Percentiles rank a stretch among this genome's conserved stretches.
Conservation (phyloP, 306 rosid genomes). For the Cicer cuneatum region DNA sequence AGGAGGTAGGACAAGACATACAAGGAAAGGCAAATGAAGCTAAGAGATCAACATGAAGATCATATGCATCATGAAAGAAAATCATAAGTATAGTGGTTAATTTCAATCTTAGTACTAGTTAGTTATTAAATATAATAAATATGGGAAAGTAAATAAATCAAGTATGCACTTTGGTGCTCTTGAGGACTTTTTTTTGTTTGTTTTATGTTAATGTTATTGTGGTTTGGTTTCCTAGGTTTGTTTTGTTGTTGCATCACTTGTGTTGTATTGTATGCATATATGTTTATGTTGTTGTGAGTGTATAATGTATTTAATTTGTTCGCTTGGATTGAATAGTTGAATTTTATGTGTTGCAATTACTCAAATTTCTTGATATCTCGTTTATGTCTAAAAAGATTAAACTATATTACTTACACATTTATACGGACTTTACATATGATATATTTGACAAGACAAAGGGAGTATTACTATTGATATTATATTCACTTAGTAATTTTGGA, state of each 20-base stretch:
- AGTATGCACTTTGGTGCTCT: conserved; percentile 17
- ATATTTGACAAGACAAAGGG: background rate
- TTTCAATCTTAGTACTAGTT: background rate
- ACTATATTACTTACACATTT: too few species aligned
- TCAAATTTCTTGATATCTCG: background rate
- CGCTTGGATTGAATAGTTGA: conserved; percentile 13
- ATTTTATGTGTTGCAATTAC: conserved; percentile 10
- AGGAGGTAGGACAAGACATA: conserved; percentile 66
- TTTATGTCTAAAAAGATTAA: too few species aligned
- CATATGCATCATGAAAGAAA: background rate
- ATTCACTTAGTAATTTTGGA: background rate
- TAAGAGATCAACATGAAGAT: conserved; percentile 56
- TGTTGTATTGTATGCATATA: background rate
- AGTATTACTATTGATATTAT: too few species aligned
- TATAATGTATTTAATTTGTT: conserved; percentile 31
- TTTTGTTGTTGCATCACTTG: background rate
- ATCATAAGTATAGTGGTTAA: background rate
- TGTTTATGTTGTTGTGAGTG: conserved; percentile 2
- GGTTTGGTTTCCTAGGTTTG: background rate
- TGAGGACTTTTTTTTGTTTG: background rate
- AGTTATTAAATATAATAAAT: background rate
- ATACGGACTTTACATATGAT: too few species aligned
- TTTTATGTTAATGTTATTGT: background rate
- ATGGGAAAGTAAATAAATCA: conserved; percentile 26
- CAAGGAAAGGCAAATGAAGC: conserved; percentile 67